Conservation (phyloP, 352 stramenopile genomes). For the Phytophthora hybrid region DNA sequence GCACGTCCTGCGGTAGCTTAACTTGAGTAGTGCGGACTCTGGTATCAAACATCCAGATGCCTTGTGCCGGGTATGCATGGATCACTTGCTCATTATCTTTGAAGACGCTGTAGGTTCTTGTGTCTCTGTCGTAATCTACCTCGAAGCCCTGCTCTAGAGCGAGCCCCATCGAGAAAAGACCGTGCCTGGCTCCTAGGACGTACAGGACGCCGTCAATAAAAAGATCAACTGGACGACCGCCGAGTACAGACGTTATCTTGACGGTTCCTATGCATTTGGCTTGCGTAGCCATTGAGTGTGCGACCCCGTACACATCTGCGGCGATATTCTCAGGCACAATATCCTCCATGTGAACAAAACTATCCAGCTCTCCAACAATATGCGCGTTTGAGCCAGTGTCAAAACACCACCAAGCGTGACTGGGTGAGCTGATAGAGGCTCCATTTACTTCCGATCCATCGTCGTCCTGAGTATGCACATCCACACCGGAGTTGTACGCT, state of each 20-base stretch:
- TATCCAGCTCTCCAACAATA: neutral
- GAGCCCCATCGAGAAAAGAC: constrained; percentile 7
- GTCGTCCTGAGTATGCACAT: too few relatives aligned
- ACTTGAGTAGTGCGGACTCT: too few relatives aligned
- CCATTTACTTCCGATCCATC: too few relatives aligned
- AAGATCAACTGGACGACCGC: neutral
- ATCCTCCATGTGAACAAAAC: constrained; percentile 8
- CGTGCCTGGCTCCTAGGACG: neutral
- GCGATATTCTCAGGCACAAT: neutral
- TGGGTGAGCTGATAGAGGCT: neutral
- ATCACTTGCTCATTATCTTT: neutral
- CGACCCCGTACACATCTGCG: constrained; percentile 6
- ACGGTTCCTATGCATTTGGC: constrained; percentile 1
- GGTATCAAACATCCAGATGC: constrained; percentile 3
- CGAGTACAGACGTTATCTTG: neutral
- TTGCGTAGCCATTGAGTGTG: neutral
- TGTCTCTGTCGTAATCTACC: neutral
- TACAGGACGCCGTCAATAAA: constrained; percentile 9
- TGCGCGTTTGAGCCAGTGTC: constrained; percentile 15
- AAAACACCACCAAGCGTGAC: constrained; percentile 2
- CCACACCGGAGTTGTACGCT: neutral
- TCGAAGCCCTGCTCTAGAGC: constrained; percentile 11
- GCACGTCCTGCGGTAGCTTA: too few relatives aligned
- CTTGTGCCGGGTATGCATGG: neutral
- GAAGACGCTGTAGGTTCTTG: neutral